phyloP scores from a whole-genome alignment of 2,329 filamentous ascomycete genomes.

The Graphilbum ipis-grandicollis region DNA sequence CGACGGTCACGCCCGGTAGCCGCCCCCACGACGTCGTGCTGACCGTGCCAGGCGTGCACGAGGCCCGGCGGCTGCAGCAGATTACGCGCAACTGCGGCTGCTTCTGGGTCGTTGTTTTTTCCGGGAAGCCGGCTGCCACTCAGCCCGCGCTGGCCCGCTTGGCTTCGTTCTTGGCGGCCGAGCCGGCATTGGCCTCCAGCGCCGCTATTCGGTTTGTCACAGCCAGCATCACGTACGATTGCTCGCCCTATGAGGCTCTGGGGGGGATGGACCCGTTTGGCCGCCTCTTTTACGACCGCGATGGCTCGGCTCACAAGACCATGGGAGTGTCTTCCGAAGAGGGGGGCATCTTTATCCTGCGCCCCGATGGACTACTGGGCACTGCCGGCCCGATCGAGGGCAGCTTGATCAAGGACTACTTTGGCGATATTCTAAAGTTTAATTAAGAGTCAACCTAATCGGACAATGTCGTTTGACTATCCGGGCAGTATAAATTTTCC shows the following conservation, averaged over 20 bases:
- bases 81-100: slow-evolving; percentile 22
- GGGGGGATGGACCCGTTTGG: slow-evolving; percentile 22
- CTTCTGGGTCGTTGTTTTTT: slow-evolving; percentile 25
- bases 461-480: no score
- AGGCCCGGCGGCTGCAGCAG: slow-evolving; percentile 23
- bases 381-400: slow-evolving; percentile 5
- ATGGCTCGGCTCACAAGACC: slow-evolving; percentile 9
- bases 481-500: no score
- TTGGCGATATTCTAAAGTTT: slow-evolving; percentile 5
- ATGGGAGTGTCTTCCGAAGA: slow-evolving; percentile 11
- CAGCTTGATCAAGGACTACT: slow-evolving; percentile 7
- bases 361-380: slow-evolving; percentile 13
- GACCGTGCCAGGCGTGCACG: slow-evolving; percentile 25
- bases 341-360: slow-evolving; percentile 11
- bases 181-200: slow-evolving; percentile 10
- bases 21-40: slow-evolving; percentile 27
- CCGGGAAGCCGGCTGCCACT: slow-evolving; percentile 7
- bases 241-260: slow-evolving; percentile 28
- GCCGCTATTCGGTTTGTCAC: slow-evolving; percentile 23
- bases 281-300: slow-evolving; percentile 33
- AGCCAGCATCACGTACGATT: slow-evolving; percentile 23
- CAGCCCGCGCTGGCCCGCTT: slow-evolving; percentile 8
- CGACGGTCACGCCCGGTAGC: slow-evolving; percentile 19
- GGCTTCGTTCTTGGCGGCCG: slow-evolving; percentile 2
- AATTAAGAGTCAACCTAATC: no score